phyloP scores from a whole-genome alignment of 495 filamentous ascomycete species.

The Chaetomium cochliodes region DNA sequence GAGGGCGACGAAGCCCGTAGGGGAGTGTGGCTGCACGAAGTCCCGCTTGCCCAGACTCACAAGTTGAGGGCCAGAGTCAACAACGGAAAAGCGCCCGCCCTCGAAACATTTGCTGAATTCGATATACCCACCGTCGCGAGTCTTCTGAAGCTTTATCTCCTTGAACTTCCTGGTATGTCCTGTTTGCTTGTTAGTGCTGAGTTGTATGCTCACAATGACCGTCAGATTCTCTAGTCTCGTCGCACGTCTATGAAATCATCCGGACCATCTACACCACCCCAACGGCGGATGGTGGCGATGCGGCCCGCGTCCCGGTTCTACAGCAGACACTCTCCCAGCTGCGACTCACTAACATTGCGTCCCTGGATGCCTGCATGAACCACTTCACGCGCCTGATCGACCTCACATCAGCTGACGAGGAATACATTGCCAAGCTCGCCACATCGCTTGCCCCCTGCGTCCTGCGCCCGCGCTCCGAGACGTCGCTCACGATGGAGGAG shows the following conservation, averaged over 20 bases:
- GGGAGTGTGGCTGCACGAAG: constrained; percentile 90
- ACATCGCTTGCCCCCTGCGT: constrained; percentile 81
- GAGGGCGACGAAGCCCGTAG: constrained; percentile 94
- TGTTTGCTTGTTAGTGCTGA: not conserved
- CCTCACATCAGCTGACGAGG: constrained; percentile 90
- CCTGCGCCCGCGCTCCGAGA: constrained; percentile 81
- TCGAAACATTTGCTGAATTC: constrained; percentile 76
- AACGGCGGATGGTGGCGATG: constrained; percentile 64
- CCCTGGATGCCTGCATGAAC: constrained; percentile 95
- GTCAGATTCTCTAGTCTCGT: constrained; percentile 91
- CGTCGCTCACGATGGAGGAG: constrained; percentile 90
- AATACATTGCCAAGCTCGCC: constrained; percentile 74
- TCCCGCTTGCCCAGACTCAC: constrained; percentile 81
- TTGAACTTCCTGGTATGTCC: constrained; percentile 84
- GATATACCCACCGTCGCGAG: constrained; percentile 93
- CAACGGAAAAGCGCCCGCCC: constrained; percentile 77
- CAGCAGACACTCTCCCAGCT: constrained; percentile 95
- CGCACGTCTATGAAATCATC: constrained; percentile 97
- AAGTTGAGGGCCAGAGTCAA: constrained; percentile 79
- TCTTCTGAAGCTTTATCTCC: constrained; percentile 89
- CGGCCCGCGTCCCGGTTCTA: constrained; percentile 80
- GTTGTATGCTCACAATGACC: constrained; percentile 23
- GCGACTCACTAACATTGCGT: constrained; percentile 95
- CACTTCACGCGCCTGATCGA: constrained; percentile 98
- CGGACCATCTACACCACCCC: constrained; percentile 92